phyloP scores from a whole-genome alignment of 2,329 filamentous ascomycete genomes.

The Pseudocercospora fuligena region DNA sequence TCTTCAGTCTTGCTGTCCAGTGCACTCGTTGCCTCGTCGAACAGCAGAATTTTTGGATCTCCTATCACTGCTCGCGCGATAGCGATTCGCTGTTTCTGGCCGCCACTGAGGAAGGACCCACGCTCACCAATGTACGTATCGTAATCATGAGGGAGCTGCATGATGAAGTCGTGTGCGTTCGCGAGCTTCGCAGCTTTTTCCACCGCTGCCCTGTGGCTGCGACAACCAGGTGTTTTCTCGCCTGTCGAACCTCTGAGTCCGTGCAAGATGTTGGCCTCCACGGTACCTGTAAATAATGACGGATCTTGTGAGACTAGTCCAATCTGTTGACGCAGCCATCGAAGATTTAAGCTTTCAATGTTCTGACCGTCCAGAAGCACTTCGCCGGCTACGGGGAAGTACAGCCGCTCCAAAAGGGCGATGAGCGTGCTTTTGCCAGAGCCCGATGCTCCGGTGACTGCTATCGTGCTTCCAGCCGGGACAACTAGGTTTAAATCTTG shows the following conservation, averaged over 20 bases:
- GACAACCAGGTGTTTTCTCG: background rate
- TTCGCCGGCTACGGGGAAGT: slow-evolving; percentile 79
- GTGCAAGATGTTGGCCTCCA: slow-evolving; percentile 84
- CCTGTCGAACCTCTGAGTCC: slow-evolving; percentile 77
- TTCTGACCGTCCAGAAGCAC: slow-evolving; percentile 83
- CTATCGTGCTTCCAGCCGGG: slow-evolving; percentile 87
- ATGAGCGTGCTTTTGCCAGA: slow-evolving; percentile 55
- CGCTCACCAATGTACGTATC: slow-evolving; percentile 55
- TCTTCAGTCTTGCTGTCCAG: slow-evolving; percentile 70
- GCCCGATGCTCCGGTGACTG: slow-evolving; percentile 77
- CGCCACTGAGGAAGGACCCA: slow-evolving; percentile 53
- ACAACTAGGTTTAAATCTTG: slow-evolving; percentile 77
- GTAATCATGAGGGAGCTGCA: slow-evolving; percentile 57
- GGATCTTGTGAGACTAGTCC: slow-evolving; percentile 93
- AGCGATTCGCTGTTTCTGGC: slow-evolving; percentile 61
- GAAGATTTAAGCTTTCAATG: slow-evolving; percentile 78
- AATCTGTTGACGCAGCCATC: slow-evolving; percentile 90
- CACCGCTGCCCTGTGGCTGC: slow-evolving; percentile 31
- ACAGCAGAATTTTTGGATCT: slow-evolving; percentile 56
- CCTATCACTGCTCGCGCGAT: slow-evolving; percentile 60
- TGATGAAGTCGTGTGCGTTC: slow-evolving; percentile 59
- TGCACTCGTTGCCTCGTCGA: slow-evolving; percentile 64
- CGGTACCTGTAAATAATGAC: slow-evolving; percentile 84
- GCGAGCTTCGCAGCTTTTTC: slow-evolving; percentile 55
- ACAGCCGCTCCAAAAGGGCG: slow-evolving; percentile 62